phyloP scores from a whole-genome alignment of 73 alveolate species.

The Paraurostyla sp. region DNA sequence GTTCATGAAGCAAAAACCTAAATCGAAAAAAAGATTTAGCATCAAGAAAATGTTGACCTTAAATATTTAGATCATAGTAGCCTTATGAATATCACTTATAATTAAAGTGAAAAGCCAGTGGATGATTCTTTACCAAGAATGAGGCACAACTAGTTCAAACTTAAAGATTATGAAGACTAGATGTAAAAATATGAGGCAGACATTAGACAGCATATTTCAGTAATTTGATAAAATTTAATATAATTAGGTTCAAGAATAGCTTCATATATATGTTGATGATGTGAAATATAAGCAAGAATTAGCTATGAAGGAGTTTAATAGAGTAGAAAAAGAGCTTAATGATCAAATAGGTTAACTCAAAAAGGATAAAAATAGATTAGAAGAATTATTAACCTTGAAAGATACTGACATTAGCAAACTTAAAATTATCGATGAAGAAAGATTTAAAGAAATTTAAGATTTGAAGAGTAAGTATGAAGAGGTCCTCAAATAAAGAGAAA shows the following conservation, averaged over 20 bases:
- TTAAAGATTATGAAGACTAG: background rate
- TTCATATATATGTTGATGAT: conserved; percentile 6
- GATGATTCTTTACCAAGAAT: no score
- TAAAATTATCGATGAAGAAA: background rate
- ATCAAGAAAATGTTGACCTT: no score
- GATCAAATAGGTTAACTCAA: background rate
- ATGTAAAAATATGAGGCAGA: conserved; percentile 26
- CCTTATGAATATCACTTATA: no score
- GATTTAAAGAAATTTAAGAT: background rate
- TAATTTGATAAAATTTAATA: no score
- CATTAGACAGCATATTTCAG: conserved; percentile 1
- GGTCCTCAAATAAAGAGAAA: background rate
- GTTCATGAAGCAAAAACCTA: no score
- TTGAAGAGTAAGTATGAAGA: background rate
- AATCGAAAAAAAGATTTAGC: no score
- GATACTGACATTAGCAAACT: background rate
- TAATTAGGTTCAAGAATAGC: conserved; percentile 34
- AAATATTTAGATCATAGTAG: no score
- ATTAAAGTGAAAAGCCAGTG: no score
- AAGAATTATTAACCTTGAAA: background rate
- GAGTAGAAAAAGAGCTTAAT: background rate
- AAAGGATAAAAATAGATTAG: background rate
- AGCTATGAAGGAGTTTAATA: background rate
- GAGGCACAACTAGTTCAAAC: no score
- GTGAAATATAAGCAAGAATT: background rate